Evolutionary conservation across 192 early-diverging fungal species (phyloP).

Genomic region (Podila epigama): DNA sequence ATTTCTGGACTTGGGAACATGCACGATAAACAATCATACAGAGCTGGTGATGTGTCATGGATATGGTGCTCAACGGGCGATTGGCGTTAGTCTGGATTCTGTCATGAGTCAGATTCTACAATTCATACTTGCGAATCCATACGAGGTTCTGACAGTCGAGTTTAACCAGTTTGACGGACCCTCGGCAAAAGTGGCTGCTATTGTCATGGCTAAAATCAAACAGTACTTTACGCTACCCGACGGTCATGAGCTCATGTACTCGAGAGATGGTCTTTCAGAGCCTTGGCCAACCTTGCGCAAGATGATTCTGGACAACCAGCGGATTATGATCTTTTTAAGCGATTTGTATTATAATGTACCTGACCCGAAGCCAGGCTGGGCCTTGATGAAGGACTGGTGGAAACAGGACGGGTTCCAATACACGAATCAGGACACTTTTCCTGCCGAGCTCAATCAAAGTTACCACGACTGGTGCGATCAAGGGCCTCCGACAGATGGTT

Average conservation of each 20-base stretch:
- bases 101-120: constrained; percentile 24
- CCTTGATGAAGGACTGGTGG: constrained; percentile 31
- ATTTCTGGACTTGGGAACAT: constrained; percentile 49
- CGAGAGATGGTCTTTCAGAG: background rate
- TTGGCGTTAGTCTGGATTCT: constrained; percentile 33
- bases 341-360: constrained; percentile 21
- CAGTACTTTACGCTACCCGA: constrained; percentile 38
- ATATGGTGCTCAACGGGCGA: constrained; percentile 9
- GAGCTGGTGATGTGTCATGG: constrained; percentile 50
- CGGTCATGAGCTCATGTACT: constrained; percentile 22
- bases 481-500: constrained; percentile 17
- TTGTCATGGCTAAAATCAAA: constrained; percentile 25
- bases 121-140: constrained; percentile 44
- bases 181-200: background rate
- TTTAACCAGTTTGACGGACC: constrained; percentile 48
- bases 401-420: constrained; percentile 42
- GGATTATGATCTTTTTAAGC: constrained; percentile 46
- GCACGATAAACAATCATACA: constrained; percentile 32
- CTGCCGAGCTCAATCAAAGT: constrained; percentile 23
- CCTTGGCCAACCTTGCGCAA: constrained; percentile 43
- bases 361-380: constrained; percentile 33
- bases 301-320: constrained; percentile 47
- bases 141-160: constrained; percentile 49
- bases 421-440: constrained; percentile 2
- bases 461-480: constrained; percentile 33